Evolutionary conservation across 768 basidiomycete species (phyloP), one percentile per base, ranked within the genome.

Genomic region (Candolleomyces aberdarensis): DNA sequence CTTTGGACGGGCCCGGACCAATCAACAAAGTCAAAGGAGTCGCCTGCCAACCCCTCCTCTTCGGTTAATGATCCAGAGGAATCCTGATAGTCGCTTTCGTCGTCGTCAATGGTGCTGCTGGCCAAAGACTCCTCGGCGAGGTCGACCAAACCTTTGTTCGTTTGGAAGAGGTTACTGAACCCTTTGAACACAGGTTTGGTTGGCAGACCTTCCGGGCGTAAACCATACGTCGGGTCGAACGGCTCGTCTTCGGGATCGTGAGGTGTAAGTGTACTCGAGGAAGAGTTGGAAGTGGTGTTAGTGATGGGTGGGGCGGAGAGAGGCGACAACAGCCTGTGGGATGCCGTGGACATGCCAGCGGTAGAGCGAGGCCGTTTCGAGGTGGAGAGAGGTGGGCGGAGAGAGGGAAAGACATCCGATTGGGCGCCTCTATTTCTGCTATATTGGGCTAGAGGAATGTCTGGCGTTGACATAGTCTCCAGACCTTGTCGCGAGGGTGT

Each of bases 141-240:
- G 68, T 92, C 91, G 8, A 87, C 91, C 5, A 94, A 82, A 32
- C 88, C 87, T 65, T 83, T 87, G 63, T 83, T 85, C 4, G 82
- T 83, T 8, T 76, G 75, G 63, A 91, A 96, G 9, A 96, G 76
- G 43, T 82, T 85, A 20, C 89, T 85, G 65, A 97, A 95, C 7
- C 83, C 83, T 49, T 82, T 80, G 72, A 96, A 97, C 3, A 87
- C 83, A 62, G 88, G 89, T 75, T 94, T 96, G 1, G 83, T 82
- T 0, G 95, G 95, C 1, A 96, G 78, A 1, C 92, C 91, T 69
- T 98, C 96, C 0, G 94, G 94, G 26, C 96, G 88, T 13, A 98
- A 78, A 15, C 96, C 96, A 69, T 99, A 98, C 0, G 96, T 98
- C 0, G 95, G 96, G 68, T 98, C 96, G 72, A 92, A 97, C 62